Conservation (phyloP, 257 asterid species). For the Solanum sejunctum region DNA sequence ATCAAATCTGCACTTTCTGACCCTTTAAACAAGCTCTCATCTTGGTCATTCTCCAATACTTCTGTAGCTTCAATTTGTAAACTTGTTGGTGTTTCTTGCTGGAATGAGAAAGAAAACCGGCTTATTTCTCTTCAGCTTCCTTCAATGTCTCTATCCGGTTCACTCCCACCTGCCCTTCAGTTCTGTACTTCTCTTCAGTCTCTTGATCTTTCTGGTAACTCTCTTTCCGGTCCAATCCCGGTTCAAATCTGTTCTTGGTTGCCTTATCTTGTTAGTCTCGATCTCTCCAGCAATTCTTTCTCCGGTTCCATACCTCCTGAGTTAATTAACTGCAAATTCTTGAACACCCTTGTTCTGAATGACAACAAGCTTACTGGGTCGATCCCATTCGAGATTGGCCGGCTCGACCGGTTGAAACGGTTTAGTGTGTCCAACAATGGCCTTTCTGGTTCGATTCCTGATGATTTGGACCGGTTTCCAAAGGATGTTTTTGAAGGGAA, state of each 20-base stretch:
- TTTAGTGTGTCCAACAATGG: constrained; percentile 37
- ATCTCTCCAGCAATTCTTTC: constrained; percentile 1
- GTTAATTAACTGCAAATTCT: constrained; percentile 1
- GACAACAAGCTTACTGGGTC: constrained; percentile 21
- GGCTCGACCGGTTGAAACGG: constrained; percentile 27
- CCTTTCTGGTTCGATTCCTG: constrained; percentile 36
- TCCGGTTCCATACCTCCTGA: constrained; percentile 4
- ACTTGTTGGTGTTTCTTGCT: constrained; percentile 46
- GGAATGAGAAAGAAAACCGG: constrained; percentile 57
- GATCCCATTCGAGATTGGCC: constrained; percentile 26
- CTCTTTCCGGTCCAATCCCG: constrained; percentile 8
- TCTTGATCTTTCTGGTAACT: constrained; percentile 15
- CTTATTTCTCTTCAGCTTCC: constrained; percentile 28
- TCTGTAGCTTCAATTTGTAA: constrained; percentile 39
- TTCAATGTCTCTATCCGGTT: constrained; percentile 30
- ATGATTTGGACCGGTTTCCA: constrained; percentile 8
- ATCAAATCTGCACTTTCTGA: constrained; percentile 35
- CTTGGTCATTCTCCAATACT: constrained; percentile 40
- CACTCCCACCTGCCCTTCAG: constrained; percentile 33
- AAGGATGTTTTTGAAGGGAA: constrained; percentile 28
- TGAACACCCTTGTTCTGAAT: constrained; percentile 1
- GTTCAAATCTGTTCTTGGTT: constrained; percentile 15
- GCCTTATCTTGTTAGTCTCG: constrained; percentile 13
- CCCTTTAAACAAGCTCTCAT: constrained; percentile 22
- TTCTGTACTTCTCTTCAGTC: constrained; percentile 22